A percentile compares a stretch with the other conserved stretches of the same genome.
Evolutionary conservation across 1,284 basidiomycete species (phyloP).

Genomic region (Veloporphyrellus conicus): DNA sequence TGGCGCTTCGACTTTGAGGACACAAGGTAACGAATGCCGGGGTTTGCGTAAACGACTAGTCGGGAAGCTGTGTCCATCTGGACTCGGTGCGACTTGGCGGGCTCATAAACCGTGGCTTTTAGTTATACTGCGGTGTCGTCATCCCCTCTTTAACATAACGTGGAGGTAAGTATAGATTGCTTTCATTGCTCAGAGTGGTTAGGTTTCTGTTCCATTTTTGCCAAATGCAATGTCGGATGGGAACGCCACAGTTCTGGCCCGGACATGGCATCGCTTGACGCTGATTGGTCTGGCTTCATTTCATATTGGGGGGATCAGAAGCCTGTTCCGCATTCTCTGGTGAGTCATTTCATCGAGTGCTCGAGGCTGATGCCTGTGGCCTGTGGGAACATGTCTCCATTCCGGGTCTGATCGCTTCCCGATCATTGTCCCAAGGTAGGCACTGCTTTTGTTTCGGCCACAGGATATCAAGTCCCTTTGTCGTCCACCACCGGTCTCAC

Average conservation of each 20-base stretch:
- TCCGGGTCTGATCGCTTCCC: slow-evolving; percentile 8
- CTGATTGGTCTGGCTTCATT: slow-evolving; percentile 7
- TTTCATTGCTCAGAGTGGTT: neutral
- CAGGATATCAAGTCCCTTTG: slow-evolving; percentile 33
- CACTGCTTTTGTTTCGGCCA: slow-evolving; percentile 36
- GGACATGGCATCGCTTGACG: slow-evolving; percentile 2
- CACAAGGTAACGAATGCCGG: slow-evolving; percentile 3
- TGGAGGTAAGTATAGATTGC: neutral
- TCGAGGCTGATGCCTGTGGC: neutral
- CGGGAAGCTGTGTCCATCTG: slow-evolving; percentile 3
- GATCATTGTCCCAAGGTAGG: slow-evolving; percentile 24
- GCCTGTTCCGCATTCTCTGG: neutral
- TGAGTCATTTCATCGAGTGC: slow-evolving; percentile 2
- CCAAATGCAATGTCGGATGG: slow-evolving; percentile 9
- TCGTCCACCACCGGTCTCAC: slow-evolving; percentile 18
- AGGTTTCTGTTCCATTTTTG: slow-evolving; percentile 9
- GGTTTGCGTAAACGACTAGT: slow-evolving; percentile 5
- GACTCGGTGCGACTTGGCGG: neutral
- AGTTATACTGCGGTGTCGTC: slow-evolving; percentile 15
- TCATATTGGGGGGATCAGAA: slow-evolving; percentile 5
- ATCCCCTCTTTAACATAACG: slow-evolving; percentile 11
- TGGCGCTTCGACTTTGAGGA: slow-evolving; percentile 11
- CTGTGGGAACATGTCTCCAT: slow-evolving; percentile 12
- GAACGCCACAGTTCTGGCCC: slow-evolving; percentile 16
- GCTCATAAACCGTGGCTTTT: neutral